Evolutionary conservation across 768 basidiomycete species (phyloP).

Genomic region (Ramaria rubella): DNA sequence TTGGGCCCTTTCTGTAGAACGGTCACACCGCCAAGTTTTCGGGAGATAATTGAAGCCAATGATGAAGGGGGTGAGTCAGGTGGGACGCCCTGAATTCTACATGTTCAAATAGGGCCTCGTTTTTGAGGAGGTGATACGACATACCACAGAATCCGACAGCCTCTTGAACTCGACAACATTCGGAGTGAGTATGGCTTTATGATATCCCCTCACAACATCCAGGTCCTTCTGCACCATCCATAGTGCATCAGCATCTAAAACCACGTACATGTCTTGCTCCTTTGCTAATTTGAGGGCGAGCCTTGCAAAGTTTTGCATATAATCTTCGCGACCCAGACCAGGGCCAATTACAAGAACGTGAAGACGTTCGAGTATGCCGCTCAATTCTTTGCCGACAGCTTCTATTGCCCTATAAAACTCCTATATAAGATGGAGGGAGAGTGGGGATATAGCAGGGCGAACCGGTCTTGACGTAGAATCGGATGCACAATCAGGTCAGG

Average conservation of each 20-base stretch:
- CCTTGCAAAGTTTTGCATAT: slow-evolving; percentile 83
- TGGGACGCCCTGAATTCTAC: slow-evolving; percentile 38
- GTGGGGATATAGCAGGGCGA: slow-evolving; percentile 27
- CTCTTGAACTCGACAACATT: slow-evolving; percentile 92
- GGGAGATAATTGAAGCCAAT: slow-evolving; percentile 68
- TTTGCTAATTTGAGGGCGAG: slow-evolving; percentile 70
- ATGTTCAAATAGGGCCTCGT: not conserved
- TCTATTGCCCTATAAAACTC: slow-evolving; percentile 37
- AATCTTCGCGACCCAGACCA: slow-evolving; percentile 82
- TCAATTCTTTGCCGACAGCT: slow-evolving; percentile 44
- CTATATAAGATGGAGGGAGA: not conserved
- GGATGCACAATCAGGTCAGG: slow-evolving; percentile 97
- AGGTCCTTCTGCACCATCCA: slow-evolving; percentile 75
- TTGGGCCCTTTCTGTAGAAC: slow-evolving; percentile 80
- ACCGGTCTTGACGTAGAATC: slow-evolving; percentile 68
- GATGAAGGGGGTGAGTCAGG: slow-evolving; percentile 42
- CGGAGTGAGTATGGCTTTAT: slow-evolving; percentile 84
- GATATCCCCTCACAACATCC: slow-evolving; percentile 72
- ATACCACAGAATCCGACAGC: slow-evolving; percentile 64
- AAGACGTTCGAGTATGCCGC: slow-evolving; percentile 72
- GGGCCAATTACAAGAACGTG: slow-evolving; percentile 94
- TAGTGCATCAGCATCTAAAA: slow-evolving; percentile 91
- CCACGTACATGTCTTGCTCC: slow-evolving; percentile 75
- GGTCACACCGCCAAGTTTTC: slow-evolving; percentile 76
- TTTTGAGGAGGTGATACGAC: slow-evolving; percentile 17